These are phyloP conservation scores for Rhizophagus clarus DNA, from an alignment of 192 early-diverging fungal species.

Conservation along the genomic window DNA sequence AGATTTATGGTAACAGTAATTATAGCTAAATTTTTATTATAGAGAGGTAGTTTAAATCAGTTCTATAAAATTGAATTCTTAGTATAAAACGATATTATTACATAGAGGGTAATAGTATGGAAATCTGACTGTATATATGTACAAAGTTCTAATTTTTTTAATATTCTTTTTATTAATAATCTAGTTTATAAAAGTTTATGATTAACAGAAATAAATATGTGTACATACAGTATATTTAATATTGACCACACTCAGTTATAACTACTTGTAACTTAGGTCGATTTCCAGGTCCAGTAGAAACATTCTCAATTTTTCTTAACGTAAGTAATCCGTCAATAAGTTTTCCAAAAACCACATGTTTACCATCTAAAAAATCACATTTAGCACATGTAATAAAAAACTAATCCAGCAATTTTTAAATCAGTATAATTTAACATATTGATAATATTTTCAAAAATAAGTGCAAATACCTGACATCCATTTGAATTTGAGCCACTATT, in stretches of 20 bases:
- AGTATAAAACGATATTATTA: too few relatives aligned
- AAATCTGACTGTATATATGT: too few relatives aligned
- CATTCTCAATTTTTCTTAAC: slow-evolving; percentile 92
- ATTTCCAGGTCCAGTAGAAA: slow-evolving; percentile 85
- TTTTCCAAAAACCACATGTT: slow-evolving; percentile 88
- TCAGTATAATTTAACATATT: background rate
- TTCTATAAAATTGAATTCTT: too few relatives aligned
- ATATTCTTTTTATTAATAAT: too few relatives aligned
- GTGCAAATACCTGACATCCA: slow-evolving; percentile 70
- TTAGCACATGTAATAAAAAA: slow-evolving; percentile 93
- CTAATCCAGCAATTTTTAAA: slow-evolving; percentile 36
- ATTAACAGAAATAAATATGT: too few relatives aligned
- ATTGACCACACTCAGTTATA: slow-evolving; percentile 63
- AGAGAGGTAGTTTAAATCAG: too few relatives aligned
- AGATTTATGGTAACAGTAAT: too few relatives aligned
- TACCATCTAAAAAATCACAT: slow-evolving; percentile 84
- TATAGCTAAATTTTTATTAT: too few relatives aligned
- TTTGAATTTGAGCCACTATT: slow-evolving; percentile 86
- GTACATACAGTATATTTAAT: too few relatives aligned
- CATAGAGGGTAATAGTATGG: too few relatives aligned
- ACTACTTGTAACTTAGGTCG: slow-evolving; percentile 82
- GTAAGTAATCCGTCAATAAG: slow-evolving; percentile 86
- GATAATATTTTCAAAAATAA: background rate
- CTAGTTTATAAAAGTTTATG: too few relatives aligned
- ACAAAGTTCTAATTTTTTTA: too few relatives aligned